Evolutionary conservation across 495 filamentous ascomycete species (phyloP), one percentile per base, ranked within the genome.

Genomic region (Penicillium antarcticum): DNA sequence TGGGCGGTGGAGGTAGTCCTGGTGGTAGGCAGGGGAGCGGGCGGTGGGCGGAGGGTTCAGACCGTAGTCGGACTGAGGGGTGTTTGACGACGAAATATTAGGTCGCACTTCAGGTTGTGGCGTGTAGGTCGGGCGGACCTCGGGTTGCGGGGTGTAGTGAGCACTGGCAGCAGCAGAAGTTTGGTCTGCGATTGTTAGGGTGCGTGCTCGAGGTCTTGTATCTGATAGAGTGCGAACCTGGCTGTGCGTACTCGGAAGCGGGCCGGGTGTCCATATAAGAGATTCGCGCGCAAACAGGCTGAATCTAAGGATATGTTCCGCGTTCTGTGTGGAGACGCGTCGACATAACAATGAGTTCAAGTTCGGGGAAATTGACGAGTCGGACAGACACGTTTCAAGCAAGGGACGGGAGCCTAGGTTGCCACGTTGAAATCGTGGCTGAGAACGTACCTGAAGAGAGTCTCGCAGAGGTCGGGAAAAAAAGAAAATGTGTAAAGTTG

Each of bases 231-330:
- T 82, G 85, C 92, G 89, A 95, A 96, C 91, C 92, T 95, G 91
- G 86, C 86, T 96, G 92, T 87, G 89, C 84, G 79, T 92, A 96
- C 74, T 95, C 91, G 79, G 88, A 76, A 68, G 88, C 81, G 80
- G 87, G 83, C 82, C 88, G 88, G 82, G 92, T 88, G 88, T 96
- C 94, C 85, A 75, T 73, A 70, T 67, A 71, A 69, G 63, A 40
- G 45, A 60, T 53, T 60, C 56, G 55, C 53, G 35, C 47, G 47
- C 50, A 46, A 42, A 35, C 39, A 38, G 33, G 52, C 39, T 34
- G 44, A 42, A 47, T 55, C 45, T 58, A 41, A 19, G 34, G 14
- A 41, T n/a, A 48, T 23, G 48, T 56, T 37, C 35, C 10, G 18
- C 24, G 14, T 45, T 29, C 14, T 48, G 19, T 35, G 37, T 53